Conservation (phyloP, 148 eudicot species). For the Rhododendron vialii region DNA sequence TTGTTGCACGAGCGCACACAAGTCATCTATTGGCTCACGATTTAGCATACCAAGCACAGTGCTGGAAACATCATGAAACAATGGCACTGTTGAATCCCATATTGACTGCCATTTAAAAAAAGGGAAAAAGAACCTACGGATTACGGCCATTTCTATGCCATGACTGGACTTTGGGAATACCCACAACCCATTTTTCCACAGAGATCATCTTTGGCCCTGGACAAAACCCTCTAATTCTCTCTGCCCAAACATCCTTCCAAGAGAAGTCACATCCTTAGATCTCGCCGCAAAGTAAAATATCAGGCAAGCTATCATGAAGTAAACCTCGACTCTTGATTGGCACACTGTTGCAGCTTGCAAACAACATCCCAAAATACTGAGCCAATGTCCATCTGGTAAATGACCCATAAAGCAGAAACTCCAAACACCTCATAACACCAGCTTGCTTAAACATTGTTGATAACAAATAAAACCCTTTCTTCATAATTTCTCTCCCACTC, state of each 20-base stretch:
- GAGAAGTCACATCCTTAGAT: conserved; percentile 51
- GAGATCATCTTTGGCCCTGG: conserved; percentile 39
- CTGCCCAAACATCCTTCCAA: conserved; percentile 73
- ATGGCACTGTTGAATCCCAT: conserved; percentile 31
- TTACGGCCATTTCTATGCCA: conserved; percentile 19
- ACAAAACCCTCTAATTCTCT: conserved; percentile 75
- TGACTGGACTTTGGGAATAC: conserved; percentile 7
- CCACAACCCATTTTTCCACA: conserved; percentile 5
- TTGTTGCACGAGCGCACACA: conserved; percentile 27
- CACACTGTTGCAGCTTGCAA: conserved; percentile 42
- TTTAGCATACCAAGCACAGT: conserved; percentile 18
- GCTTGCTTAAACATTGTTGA: conserved; percentile 58
- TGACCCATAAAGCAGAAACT: conserved; percentile 66
- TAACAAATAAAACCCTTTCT: conserved; percentile 75
- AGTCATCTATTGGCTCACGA: conserved; percentile 27
- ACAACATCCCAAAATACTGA: conserved; percentile 41
- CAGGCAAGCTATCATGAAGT: conserved; percentile 89
- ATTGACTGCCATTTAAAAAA: conserved; percentile 17
- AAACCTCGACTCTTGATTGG: conserved; percentile 74
- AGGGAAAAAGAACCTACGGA: conserved; percentile 23
- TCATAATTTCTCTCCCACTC: conserved; percentile 73
- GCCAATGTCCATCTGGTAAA: conserved; percentile 58
- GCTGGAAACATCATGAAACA: conserved; percentile 24
- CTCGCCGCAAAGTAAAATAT: conserved; percentile 67
- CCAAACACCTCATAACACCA: conserved; percentile 67